phyloP scores from a whole-genome alignment of 1,139 yeast genomes.

The Pichia sp. region DNA sequence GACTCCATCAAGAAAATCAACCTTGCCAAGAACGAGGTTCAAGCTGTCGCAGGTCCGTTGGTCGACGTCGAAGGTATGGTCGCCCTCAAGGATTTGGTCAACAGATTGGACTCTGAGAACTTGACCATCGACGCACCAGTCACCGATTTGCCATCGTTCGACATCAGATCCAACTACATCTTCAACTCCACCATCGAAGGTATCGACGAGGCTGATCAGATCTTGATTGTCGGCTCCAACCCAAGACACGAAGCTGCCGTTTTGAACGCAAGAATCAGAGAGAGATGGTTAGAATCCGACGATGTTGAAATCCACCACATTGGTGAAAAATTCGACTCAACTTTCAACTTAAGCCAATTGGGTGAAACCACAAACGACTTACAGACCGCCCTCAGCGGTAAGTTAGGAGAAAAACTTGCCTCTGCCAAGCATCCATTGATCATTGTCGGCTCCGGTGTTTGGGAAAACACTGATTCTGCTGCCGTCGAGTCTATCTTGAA shows the following conservation, averaged over 20 bases:
- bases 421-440: constrained; percentile 73
- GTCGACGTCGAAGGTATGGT: constrained; percentile 82
- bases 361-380: constrained; percentile 62
- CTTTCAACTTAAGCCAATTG: constrained; percentile 61
- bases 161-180: constrained; percentile 72
- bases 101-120: constrained; percentile 78
- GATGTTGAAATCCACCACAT: constrained; percentile 57
- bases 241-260: constrained; percentile 93
- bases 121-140: constrained; percentile 66
- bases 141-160: constrained; percentile 56
- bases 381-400: constrained; percentile 60
- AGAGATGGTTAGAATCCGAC: constrained; percentile 70
- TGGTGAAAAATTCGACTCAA: constrained; percentile 76
- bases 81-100: constrained; percentile 74
- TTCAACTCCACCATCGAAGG: constrained; percentile 81
- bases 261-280: constrained; percentile 79
- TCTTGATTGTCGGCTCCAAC: constrained; percentile 76
- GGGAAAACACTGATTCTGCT: constrained; percentile 62
- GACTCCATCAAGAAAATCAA: constrained; percentile 55
- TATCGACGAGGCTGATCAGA: constrained; percentile 77
- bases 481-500: constrained; percentile 62
- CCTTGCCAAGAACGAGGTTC: constrained; percentile 69
- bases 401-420: constrained; percentile 64
- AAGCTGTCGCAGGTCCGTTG: constrained; percentile 80
- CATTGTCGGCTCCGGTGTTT: constrained; percentile 77